Conservation (phyloP, 2,329 filamentous ascomycete genomes). For the Ceratocystis huliohia region DNA sequence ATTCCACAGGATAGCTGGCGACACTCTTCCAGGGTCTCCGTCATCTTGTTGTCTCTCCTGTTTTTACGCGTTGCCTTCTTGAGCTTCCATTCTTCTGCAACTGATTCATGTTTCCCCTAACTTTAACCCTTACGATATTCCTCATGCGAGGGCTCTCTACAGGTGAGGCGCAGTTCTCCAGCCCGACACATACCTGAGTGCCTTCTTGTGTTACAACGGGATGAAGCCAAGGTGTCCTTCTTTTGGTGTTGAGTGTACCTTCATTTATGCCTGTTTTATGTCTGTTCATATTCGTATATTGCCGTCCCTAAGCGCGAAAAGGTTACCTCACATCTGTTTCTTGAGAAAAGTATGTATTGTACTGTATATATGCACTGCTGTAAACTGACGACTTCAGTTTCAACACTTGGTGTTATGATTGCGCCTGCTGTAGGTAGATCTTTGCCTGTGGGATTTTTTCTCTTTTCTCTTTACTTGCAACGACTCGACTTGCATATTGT, state of each 20-base stretch:
- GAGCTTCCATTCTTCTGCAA: neutral
- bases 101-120: neutral
- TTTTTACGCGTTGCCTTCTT: constrained; percentile 4
- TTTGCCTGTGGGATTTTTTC: neutral
- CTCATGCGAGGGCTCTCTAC: neutral
- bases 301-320: too few species aligned
- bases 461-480: constrained; percentile 1
- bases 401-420: neutral
- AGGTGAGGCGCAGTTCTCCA: neutral
- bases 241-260: too few species aligned
- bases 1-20: neutral
- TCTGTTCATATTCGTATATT: too few species aligned
- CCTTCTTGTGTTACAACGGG: neutral
- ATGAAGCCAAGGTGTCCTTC: neutral
- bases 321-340: neutral
- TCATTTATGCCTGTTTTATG: too few species aligned
- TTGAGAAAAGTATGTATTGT: neutral
- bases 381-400: neutral
- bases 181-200: too few species aligned
- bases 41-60: neutral
- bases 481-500: constrained; percentile 4
- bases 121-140: neutral
- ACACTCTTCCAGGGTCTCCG: neutral
- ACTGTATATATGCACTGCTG: too few species aligned
- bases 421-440: neutral